Evolutionary conservation across 495 filamentous ascomycete species (phyloP).

Genomic region (Astrocystis sublimbata): DNA sequence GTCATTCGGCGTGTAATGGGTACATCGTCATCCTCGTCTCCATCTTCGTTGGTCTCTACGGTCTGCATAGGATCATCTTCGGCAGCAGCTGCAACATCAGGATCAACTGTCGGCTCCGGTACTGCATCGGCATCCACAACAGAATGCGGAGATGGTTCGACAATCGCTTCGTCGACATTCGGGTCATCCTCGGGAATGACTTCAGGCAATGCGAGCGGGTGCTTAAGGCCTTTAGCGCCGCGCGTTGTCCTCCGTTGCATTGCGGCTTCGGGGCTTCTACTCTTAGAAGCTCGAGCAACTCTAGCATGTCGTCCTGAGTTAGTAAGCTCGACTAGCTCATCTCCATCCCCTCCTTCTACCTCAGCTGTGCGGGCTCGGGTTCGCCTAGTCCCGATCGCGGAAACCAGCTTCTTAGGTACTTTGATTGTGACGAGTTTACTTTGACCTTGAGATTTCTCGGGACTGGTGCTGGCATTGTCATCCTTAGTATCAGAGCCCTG

Average conservation of each 20-base stretch:
- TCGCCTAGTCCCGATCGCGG: constrained; percentile 39
- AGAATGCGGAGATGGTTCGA: constrained; percentile 26
- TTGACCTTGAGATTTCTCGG: constrained; percentile 23
- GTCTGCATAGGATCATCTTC: constrained; percentile 36
- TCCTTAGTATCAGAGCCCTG: constrained; percentile 36
- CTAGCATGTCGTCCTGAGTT: constrained; percentile 76
- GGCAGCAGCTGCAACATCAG: constrained; percentile 38
- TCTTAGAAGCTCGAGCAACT: constrained; percentile 49
- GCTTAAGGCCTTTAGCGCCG: constrained; percentile 64
- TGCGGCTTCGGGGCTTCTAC: constrained; percentile 65
- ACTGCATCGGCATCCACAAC: constrained; percentile 15
- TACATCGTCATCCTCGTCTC: constrained; percentile 68
- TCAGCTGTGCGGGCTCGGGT: constrained; percentile 50
- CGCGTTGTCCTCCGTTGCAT: constrained; percentile 50
- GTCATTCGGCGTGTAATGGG: constrained; percentile 58
- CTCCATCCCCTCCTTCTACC: constrained; percentile 36
- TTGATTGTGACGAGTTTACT: constrained; percentile 35
- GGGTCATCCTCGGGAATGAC: constrained; percentile 53
- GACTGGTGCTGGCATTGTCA: constrained; percentile 25
- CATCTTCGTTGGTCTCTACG: constrained; percentile 51
- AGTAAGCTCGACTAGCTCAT: constrained; percentile 55
- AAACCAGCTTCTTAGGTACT: constrained; percentile 17
- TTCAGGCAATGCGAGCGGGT: constrained; percentile 58
- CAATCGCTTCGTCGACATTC: constrained; percentile 13
- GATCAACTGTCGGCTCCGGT: constrained; percentile 33